Evolutionary conservation across 768 basidiomycete genomes (phyloP), one percentile per base, ranked within the genome.

Genomic region (Rhodosporidiobolus sp.): DNA sequence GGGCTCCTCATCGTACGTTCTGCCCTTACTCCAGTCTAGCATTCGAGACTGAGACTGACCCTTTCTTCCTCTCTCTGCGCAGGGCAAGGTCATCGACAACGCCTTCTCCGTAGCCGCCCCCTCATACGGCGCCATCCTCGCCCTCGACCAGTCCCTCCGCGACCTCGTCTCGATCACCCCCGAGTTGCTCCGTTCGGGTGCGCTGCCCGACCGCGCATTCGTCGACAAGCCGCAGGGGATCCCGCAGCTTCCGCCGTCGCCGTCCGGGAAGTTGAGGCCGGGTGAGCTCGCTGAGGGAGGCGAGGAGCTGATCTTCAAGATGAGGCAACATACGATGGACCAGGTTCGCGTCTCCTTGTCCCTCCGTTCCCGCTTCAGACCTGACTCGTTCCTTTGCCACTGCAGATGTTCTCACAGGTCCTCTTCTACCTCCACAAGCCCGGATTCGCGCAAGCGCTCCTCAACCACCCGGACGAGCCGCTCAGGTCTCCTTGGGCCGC

Each of bases 381-480:
- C 49, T 34, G 28, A 3, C 22, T n/a, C n/a, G n/a, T n/a, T n/a
- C 38, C 8, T n/a, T 38, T 34, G 26, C 28, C 8, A 24, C 38
- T 30, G n/a, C 34, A 70, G 64, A 71, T 72, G 67, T 72, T 57
- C 49, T 45, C 49, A 4, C 70, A 71, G 22, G 66, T 75, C 11
- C 58, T 69, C 17, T 72, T 48, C 35, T 72, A 72, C 64, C 67
- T 72, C 0, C 74, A 75, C 70, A 68, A 69, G 28, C 70, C 70
- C 3, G 70, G 59, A 0, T 72, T 72, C 52, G 63, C 70, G 0
- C 59, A 69, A 11, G 74, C 74, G 7, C 60, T 75, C 20, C n/a
- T 55, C 12, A 34, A 59, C 12, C 9, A 65, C 49, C 45, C 70
- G 28, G 38, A 66, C 3, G 70, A 75, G 52, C 74, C 74, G 26